Conservation (phyloP, 2,329 filamentous ascomycete species). For the Exophiala bonariae region DNA sequence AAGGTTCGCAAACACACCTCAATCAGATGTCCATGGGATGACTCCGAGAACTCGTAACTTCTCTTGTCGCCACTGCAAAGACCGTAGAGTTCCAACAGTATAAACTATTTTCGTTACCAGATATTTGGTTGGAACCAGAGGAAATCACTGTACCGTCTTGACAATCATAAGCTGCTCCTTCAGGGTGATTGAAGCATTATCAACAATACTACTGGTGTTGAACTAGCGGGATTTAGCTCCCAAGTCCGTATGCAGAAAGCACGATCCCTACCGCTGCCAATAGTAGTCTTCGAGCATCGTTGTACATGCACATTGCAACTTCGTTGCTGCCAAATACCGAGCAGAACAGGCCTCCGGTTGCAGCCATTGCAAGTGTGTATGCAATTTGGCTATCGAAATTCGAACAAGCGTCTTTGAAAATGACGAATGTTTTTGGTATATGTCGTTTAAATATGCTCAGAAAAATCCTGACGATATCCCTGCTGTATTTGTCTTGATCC, state of each 20-base stretch:
- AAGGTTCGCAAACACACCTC: constrained; percentile 2
- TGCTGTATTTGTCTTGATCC: constrained; percentile 11
- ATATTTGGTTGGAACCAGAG: neutral
- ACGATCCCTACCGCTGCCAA: constrained; percentile 3
- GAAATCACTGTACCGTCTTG: constrained; percentile 6
- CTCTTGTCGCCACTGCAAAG: constrained; percentile 17
- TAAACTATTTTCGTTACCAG: no score
- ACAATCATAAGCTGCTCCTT: constrained; percentile 8
- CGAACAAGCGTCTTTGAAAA: constrained; percentile 5
- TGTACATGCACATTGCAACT: constrained; percentile 19
- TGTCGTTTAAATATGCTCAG: constrained; percentile 7
- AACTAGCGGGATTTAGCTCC: no score
- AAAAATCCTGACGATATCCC: constrained; percentile 12
- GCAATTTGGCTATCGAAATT: neutral
- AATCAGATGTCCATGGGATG: constrained; percentile 9
- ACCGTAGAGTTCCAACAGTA: constrained; percentile 14
- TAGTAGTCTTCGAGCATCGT: constrained; percentile 14
- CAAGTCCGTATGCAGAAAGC: no score
- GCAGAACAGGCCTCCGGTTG: constrained; percentile 15
- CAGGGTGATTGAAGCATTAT: neutral
- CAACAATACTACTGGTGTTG: constrained; percentile 1
- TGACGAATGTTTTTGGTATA: constrained; percentile 9
- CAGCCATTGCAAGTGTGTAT: constrained; percentile 15
- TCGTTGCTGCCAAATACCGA: constrained; percentile 10
- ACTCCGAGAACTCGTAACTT: constrained; percentile 20